phyloP scores from a whole-genome alignment of 2,329 filamentous ascomycete species.

The Diaporthe vexans region DNA sequence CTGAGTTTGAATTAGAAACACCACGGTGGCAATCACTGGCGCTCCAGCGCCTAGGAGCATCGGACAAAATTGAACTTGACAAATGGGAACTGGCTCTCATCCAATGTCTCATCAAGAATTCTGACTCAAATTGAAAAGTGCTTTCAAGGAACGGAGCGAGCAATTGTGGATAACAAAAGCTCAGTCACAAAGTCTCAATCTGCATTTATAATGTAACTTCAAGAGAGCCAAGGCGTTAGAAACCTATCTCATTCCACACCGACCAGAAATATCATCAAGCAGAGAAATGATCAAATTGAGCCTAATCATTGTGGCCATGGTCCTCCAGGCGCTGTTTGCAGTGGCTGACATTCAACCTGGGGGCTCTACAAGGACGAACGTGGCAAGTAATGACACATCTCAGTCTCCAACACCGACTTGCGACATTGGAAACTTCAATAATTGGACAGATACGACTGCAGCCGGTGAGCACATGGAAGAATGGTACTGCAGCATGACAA shows the following conservation, averaged over 20 bases:
- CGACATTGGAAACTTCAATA: background rate
- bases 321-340: background rate
- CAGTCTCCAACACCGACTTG: background rate
- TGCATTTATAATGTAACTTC: background rate
- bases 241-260: background rate
- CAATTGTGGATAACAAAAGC: background rate
- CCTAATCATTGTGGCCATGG: background rate
- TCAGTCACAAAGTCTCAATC: background rate
- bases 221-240: background rate
- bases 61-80: too few relatives aligned
- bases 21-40: too few relatives aligned
- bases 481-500: background rate
- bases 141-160: background rate
- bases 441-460: slow-evolving; percentile 6
- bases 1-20: too few relatives aligned
- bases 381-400: background rate
- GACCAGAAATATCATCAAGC: background rate
- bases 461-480: background rate
- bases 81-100: too few relatives aligned
- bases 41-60: too few relatives aligned
- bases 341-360: background rate
- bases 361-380: background rate
- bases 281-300: background rate
- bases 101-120: background rate
- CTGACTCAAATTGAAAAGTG: background rate